These are phyloP conservation scores for Phytophthora sp. DNA, from an alignment of 352 stramenopile genomes.

Conservation along the genomic window DNA sequence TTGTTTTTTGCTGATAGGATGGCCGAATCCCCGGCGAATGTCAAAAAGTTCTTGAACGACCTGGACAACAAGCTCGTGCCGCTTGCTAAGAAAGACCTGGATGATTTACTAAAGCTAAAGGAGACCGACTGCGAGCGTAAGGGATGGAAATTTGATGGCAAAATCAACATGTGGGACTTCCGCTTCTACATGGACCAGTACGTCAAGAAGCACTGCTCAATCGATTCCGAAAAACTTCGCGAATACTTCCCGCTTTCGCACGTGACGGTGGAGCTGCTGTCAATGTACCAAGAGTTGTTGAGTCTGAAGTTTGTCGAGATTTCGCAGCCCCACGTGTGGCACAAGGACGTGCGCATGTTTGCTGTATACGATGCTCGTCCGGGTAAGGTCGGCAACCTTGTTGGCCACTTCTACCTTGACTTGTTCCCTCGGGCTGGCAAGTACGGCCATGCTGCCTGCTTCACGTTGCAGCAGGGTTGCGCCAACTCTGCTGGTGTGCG, in stretches of 20 bases:
- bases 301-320: constrained; percentile 89
- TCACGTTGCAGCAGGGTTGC: constrained; percentile 86
- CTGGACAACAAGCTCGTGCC: constrained; percentile 79
- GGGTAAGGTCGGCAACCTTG: constrained; percentile 54
- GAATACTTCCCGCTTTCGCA: constrained; percentile 91
- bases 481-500: constrained; percentile 62
- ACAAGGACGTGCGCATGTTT: constrained; percentile 91
- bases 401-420: constrained; percentile 91
- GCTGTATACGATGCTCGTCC: constrained; percentile 76
- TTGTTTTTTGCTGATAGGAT: constrained; percentile 51
- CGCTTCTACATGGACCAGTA: constrained; percentile 90
- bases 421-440: constrained; percentile 88
- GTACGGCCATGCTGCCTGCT: constrained; percentile 90
- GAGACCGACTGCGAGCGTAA: constrained; percentile 62
- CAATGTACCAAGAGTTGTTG: constrained; percentile 91
- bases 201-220: constrained; percentile 88
- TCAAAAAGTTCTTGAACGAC: constrained; percentile 77
- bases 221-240: constrained; percentile 87
- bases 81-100: constrained; percentile 79
- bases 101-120: constrained; percentile 78
- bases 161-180: constrained; percentile 93
- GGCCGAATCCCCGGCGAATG: constrained; percentile 62
- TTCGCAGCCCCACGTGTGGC: constrained; percentile 80
- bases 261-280: constrained; percentile 82
- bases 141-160: constrained; percentile 74